Evolutionary conservation across 2,329 filamentous ascomycete genomes (phyloP).

Genomic region (Penicillium olsonii): DNA sequence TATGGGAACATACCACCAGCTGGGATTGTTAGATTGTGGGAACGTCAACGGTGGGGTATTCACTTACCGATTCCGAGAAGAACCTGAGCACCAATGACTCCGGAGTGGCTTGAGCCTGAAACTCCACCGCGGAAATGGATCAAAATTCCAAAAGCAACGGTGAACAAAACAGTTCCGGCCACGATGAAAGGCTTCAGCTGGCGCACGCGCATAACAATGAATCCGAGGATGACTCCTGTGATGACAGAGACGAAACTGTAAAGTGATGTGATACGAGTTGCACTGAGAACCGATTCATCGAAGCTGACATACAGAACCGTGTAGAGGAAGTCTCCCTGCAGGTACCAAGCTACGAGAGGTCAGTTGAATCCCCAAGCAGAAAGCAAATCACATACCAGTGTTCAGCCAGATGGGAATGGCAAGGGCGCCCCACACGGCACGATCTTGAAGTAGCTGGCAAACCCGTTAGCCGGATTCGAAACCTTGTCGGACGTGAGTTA

Average conservation of each 20-base stretch:
- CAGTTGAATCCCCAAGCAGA: conserved; percentile 1
- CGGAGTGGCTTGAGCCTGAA: conserved; percentile 48
- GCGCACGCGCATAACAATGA: conserved; percentile 59
- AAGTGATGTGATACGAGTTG: conserved; percentile 61
- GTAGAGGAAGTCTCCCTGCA: conserved; percentile 66
- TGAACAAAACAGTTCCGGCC: conserved; percentile 60
- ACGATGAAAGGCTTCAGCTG: conserved; percentile 67
- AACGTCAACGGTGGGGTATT: neutral
- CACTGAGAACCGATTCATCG: conserved; percentile 57
- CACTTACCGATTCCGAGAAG: conserved; percentile 58
- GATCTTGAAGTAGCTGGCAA: conserved; percentile 58
- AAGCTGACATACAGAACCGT: conserved; percentile 64
- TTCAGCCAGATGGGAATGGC: conserved; percentile 52
- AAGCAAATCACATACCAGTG: conserved; percentile 16
- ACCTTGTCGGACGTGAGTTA: conserved; percentile 11
- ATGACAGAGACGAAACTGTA: conserved; percentile 63
- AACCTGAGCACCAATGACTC: conserved; percentile 64
- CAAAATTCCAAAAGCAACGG: conserved; percentile 66
- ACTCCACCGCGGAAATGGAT: conserved; percentile 63
- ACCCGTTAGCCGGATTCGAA: conserved; percentile 1
- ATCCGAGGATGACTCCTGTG: conserved; percentile 57
- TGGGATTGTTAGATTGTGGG: conserved; percentile 7
- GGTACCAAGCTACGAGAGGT: conserved; percentile 53
- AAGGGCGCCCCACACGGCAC: conserved; percentile 64
- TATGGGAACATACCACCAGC: conserved; percentile 63